A percentile compares a stretch with the other conserved stretches of the same genome.
Conservation (phyloP, 495 filamentous ascomycete genomes). For the Penicillium coprophilum region DNA sequence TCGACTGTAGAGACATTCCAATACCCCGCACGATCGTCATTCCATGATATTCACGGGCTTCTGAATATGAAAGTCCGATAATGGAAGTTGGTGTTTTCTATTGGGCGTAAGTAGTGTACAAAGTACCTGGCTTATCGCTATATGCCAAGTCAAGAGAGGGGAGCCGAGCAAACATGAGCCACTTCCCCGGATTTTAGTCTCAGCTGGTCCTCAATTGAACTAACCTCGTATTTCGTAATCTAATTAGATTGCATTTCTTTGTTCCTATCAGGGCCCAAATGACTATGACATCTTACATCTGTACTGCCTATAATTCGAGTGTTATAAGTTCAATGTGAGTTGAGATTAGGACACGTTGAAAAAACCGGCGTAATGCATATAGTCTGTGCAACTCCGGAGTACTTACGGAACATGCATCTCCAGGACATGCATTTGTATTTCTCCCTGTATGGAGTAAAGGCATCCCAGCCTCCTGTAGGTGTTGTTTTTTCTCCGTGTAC, state of each 20-base stretch:
- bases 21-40: not conserved
- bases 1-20: too few relatives aligned
- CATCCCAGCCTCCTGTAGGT: slow-evolving; percentile 18
- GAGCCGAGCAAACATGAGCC: slow-evolving; percentile 9
- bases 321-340: not conserved
- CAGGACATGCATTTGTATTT: slow-evolving; percentile 13
- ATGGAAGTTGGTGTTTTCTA: slow-evolving; percentile 18
- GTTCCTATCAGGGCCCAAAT: too few relatives aligned
- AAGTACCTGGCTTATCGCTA: too few relatives aligned
- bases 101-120: too few relatives aligned
- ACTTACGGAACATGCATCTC: not conserved
- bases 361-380: slow-evolving; percentile 1
- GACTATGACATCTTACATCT: too few relatives aligned
- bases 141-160: slow-evolving; percentile 1
- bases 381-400: not conserved
- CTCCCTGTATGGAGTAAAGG: slow-evolving; percentile 9
- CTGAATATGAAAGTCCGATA: slow-evolving; percentile 10
- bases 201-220: slow-evolving; percentile 9
- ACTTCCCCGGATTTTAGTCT: slow-evolving; percentile 28
- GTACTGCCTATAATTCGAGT: not conserved
- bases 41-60: slow-evolving; percentile 7
- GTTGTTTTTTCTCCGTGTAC: slow-evolving; percentile 22
- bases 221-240: not conserved
- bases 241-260: too few relatives aligned
- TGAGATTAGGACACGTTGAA: not conserved